phyloP scores from a whole-genome alignment of 2,329 filamentous ascomycete genomes.

The Leptographium flavum region DNA sequence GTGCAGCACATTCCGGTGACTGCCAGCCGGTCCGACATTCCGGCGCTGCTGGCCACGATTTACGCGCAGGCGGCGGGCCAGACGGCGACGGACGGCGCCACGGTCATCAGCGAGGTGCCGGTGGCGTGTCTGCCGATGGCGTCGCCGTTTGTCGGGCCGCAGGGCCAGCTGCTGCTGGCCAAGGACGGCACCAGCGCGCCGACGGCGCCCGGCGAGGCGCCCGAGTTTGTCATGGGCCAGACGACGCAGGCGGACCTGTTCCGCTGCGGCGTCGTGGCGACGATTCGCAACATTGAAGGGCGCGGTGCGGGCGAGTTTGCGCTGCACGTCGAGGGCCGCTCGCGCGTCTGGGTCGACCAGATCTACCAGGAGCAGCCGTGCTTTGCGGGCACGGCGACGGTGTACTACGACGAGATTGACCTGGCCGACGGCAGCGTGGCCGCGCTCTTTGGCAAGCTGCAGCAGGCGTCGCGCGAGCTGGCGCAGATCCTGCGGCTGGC shows the following conservation, averaged over 20 bases:
- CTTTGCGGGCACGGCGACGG: constrained; percentile 67
- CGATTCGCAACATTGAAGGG: constrained; percentile 65
- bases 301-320: constrained; percentile 62
- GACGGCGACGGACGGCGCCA: constrained; percentile 32
- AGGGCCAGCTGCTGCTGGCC: constrained; percentile 64
- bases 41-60: constrained; percentile 71
- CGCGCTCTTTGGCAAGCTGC: constrained; percentile 64
- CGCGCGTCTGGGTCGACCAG: constrained; percentile 61
- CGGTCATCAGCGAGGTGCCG: constrained; percentile 52
- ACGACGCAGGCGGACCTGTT: constrained; percentile 62
- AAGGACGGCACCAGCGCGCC: constrained; percentile 35
- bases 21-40: constrained; percentile 69
- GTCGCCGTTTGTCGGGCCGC: constrained; percentile 57
- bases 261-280: constrained; percentile 66
- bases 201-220: constrained; percentile 27
- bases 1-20: constrained; percentile 74
- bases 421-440: constrained; percentile 44
- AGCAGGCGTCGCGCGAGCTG: constrained; percentile 73
- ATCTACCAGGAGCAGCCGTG: constrained; percentile 67
- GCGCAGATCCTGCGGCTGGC: constrained; percentile 73
- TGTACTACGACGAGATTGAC: constrained; percentile 55
- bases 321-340: constrained; percentile 72
- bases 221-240: constrained; percentile 41
- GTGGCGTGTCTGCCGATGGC: constrained; percentile 79
- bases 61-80: constrained; percentile 53